phyloP scores from a whole-genome alignment of 805 yeast genomes.

The Yamadazyma sp. region DNA sequence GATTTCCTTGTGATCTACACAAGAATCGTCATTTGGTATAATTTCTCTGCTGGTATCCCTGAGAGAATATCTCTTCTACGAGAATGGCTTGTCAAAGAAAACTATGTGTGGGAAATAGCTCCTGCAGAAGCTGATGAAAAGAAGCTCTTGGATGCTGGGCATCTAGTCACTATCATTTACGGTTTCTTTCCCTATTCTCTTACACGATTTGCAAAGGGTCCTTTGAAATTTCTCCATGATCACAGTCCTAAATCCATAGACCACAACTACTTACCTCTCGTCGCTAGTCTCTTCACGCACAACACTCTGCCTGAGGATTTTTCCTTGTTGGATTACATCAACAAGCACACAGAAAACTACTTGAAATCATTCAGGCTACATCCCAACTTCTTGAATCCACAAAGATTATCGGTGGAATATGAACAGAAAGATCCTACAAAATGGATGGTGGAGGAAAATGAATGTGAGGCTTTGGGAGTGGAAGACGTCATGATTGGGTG shows the following conservation, averaged over 20 bases:
- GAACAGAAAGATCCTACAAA: conserved; percentile 21
- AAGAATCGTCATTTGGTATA: conserved; percentile 33
- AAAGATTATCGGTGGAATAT: conserved; percentile 18
- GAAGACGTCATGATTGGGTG: conserved; percentile 27
- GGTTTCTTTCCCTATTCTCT: conserved; percentile 58
- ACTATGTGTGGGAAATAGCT: conserved; percentile 21
- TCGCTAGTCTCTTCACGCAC: neutral
- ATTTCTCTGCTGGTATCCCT: conserved; percentile 14
- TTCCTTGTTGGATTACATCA: conserved; percentile 1
- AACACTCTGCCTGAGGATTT: conserved; percentile 1
- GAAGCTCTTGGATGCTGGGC: conserved; percentile 22
- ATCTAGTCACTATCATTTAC: conserved; percentile 51
- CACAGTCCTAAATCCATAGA: conserved; percentile 18
- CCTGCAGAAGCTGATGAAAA: conserved; percentile 13
- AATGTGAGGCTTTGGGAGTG: conserved; percentile 16
- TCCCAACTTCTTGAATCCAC: conserved; percentile 42
- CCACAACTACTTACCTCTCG: conserved; percentile 8
- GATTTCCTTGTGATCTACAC: conserved; percentile 46
- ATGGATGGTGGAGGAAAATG: conserved; percentile 21
- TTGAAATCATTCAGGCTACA: conserved; percentile 44
- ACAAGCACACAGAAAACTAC: conserved; percentile 23
- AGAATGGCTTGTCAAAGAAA: conserved; percentile 9
- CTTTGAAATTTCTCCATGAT: conserved; percentile 31
- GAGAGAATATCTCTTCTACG: conserved; percentile 14
- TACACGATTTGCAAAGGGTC: conserved; percentile 40